A percentile compares a stretch with the other conserved stretches of the same genome.
Evolutionary conservation across 1,139 yeast species (phyloP).

Genomic region (Debaryomyces fabryi): DNA sequence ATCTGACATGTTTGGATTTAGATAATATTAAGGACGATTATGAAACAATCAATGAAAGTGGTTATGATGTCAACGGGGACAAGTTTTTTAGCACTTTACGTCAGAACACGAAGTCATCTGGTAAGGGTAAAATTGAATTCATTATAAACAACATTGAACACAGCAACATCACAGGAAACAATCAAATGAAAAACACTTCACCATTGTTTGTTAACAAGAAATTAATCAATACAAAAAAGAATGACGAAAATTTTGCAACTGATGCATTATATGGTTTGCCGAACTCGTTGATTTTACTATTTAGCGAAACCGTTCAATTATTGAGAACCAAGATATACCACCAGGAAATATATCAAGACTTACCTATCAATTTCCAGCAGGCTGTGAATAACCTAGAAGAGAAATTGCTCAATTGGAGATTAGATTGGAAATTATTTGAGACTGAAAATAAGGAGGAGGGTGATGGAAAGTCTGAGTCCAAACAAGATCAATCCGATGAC

Average conservation of each 20-base stretch:
- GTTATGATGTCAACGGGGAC: constrained; percentile 46
- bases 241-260: constrained; percentile 65
- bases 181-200: constrained; percentile 25
- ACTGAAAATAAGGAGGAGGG: constrained; percentile 13
- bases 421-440: constrained; percentile 59
- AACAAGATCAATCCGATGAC: constrained; percentile 13
- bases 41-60: constrained; percentile 31
- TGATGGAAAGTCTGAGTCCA: constrained; percentile 18
- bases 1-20: constrained; percentile 62
- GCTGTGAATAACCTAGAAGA: constrained; percentile 52
- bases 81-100: constrained; percentile 24
- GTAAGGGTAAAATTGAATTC: constrained; percentile 49
- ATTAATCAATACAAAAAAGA: constrained; percentile 45
- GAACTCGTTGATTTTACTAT: constrained; percentile 70
- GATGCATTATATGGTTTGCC: constrained; percentile 87
- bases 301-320: constrained; percentile 69
- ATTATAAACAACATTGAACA: constrained; percentile 38
- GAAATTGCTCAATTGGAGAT: constrained; percentile 62
- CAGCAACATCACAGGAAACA: constrained; percentile 10
- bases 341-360: constrained; percentile 28
- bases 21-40: constrained; percentile 42
- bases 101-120: constrained; percentile 6
- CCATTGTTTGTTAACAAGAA: constrained; percentile 49
- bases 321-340: constrained; percentile 64
- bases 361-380: constrained; percentile 48